Conservation (phyloP, 495 filamentous ascomycete genomes). For the Podospora appendiculata region DNA sequence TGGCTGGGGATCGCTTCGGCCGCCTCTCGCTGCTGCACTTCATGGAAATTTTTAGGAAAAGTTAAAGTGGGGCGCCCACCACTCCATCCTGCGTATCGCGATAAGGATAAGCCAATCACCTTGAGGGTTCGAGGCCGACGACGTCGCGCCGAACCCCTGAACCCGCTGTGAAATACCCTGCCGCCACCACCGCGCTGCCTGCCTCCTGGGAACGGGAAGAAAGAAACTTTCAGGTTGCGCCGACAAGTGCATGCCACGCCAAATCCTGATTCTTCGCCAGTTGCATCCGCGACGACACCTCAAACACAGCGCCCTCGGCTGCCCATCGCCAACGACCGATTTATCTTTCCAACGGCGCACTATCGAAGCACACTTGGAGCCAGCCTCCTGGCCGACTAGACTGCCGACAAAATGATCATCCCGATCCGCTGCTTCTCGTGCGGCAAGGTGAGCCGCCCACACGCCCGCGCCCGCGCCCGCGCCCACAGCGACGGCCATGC, state of each 20-base stretch:
- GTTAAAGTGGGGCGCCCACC: slow-evolving; percentile 17
- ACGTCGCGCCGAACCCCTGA: not conserved
- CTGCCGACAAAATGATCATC: slow-evolving; percentile 73
- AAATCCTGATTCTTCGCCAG: not conserved
- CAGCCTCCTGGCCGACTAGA: not conserved
- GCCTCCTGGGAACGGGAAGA: not conserved
- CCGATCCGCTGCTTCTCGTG: slow-evolving; percentile 98
- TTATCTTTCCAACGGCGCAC: too few species aligned
- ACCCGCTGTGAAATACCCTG: not conserved
- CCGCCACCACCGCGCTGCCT: too few species aligned
- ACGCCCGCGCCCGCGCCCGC: not conserved
- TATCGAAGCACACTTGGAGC: too few species aligned
- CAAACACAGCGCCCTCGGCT: not conserved
- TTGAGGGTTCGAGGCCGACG: slow-evolving; percentile 12
- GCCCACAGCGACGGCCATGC: too few species aligned
- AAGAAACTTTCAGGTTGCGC: not conserved
- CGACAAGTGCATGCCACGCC: not conserved
- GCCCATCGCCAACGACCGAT: too few species aligned
- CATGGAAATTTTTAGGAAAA: slow-evolving; percentile 27
- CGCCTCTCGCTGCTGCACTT: too few species aligned
- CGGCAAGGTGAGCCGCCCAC: slow-evolving; percentile 66
- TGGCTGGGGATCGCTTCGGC: too few species aligned
- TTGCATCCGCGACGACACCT: not conserved
- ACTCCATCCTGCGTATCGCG: slow-evolving; percentile 16
- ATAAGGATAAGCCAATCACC: slow-evolving; percentile 21